These are phyloP conservation scores for Carex scoparia DNA, from an alignment of 176 grass and related monocot species.

Conservation along the genomic window DNA sequence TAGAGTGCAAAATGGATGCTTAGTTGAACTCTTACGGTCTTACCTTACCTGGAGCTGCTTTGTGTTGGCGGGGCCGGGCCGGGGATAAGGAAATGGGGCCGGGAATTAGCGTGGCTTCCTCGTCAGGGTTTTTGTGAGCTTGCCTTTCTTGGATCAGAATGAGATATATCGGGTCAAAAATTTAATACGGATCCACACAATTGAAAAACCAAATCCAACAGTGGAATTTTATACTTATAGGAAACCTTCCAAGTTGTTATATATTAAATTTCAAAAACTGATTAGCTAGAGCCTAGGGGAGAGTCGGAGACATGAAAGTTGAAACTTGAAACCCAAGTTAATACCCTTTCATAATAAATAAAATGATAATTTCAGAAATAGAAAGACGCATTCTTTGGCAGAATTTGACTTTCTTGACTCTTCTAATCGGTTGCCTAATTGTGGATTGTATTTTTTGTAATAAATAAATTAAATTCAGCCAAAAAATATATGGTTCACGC, in stretches of 20 bases:
- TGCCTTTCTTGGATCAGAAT: background rate
- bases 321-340: too few species aligned
- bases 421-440: too few species aligned
- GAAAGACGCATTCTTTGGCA: too few species aligned
- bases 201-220: background rate
- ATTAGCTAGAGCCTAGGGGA: background rate
- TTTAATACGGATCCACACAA: background rate
- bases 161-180: background rate
- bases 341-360: background rate
- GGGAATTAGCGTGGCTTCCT: background rate
- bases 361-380: too few species aligned
- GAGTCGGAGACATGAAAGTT: too few species aligned
- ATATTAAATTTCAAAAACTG: background rate
- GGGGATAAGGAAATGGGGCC: slow-evolving; percentile 41
- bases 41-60: background rate
- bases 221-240: background rate
- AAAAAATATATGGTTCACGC: too few species aligned
- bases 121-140: background rate
- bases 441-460: too few species aligned
- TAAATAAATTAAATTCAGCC: too few species aligned
- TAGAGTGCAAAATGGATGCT: background rate
- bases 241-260: too few species aligned
- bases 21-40: too few species aligned
- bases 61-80: slow-evolving; percentile 31
- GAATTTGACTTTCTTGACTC: too few species aligned